Percentiles rank a stretch among this genome's conserved stretches.
Conservation (phyloP, 495 filamentous ascomycete genomes). For the Cladorrhinum samala region DNA sequence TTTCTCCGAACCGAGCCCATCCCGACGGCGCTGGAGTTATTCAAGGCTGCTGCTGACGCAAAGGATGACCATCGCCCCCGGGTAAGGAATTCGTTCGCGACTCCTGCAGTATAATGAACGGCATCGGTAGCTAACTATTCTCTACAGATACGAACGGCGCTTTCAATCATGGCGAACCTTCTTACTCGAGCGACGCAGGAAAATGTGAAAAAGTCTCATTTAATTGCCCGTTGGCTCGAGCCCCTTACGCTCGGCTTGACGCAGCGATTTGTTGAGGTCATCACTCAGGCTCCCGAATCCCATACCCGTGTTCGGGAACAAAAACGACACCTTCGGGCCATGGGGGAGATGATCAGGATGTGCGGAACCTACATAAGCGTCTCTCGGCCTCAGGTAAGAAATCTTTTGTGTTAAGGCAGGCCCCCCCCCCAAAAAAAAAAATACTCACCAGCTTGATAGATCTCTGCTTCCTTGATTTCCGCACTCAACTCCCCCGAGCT, state of each 20-base stretch:
- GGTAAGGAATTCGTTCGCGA: slow-evolving; percentile 23
- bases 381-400: slow-evolving; percentile 75
- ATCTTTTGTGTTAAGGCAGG: slow-evolving; percentile 1
- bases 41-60: slow-evolving; percentile 71
- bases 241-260: slow-evolving; percentile 84
- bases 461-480: slow-evolving; percentile 81
- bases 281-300: slow-evolving; percentile 63
- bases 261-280: slow-evolving; percentile 68
- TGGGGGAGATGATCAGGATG: slow-evolving; percentile 80
- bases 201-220: slow-evolving; percentile 46
- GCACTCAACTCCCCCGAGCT: slow-evolving; percentile 68
- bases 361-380: slow-evolving; percentile 62
- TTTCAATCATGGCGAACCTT: slow-evolving; percentile 61
- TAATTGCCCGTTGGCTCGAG: slow-evolving; percentile 76
- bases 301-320: slow-evolving; percentile 53
- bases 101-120: background rate
- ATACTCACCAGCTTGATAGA: slow-evolving; percentile 37
- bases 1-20: slow-evolving; percentile 72
- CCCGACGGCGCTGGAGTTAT: slow-evolving; percentile 67
- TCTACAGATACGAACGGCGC: slow-evolving; percentile 53
- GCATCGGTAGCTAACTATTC: slow-evolving; percentile 14
- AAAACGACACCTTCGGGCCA: slow-evolving; percentile 66
- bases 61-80: slow-evolving; percentile 52
- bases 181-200: slow-evolving; percentile 45
- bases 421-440: background rate